Conservation (phyloP, 1,139 yeast genomes). For the Suhomyces bokatorum region DNA sequence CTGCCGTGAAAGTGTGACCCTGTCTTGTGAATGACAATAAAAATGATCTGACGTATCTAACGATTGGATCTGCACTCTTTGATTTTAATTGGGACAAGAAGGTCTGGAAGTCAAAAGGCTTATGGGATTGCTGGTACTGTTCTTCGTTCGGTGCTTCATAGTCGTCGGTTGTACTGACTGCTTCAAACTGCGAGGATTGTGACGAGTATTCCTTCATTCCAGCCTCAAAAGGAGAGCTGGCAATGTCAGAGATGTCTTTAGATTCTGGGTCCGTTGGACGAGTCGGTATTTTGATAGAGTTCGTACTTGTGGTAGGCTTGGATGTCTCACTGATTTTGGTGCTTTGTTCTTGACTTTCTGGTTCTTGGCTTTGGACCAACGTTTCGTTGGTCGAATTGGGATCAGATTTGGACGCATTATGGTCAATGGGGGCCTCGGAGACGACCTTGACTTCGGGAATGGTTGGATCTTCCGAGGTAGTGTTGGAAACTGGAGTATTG, state of each 20-base stretch:
- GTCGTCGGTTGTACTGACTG: background rate
- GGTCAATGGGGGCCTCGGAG: too few relatives aligned
- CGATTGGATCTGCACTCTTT: slow-evolving; percentile 84
- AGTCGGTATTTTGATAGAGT: slow-evolving; percentile 1
- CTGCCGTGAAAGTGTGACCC: slow-evolving; percentile 60
- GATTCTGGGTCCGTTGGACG: background rate
- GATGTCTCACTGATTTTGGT: background rate
- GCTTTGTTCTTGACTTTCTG: background rate
- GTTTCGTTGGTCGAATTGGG: too few relatives aligned
- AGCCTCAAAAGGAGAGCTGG: slow-evolving; percentile 8
- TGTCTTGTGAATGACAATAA: slow-evolving; percentile 71
- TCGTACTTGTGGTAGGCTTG: background rate
- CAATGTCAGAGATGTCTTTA: slow-evolving; percentile 8
- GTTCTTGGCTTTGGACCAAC: background rate
- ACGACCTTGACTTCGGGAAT: too few relatives aligned
- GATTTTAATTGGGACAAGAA: slow-evolving; percentile 72
- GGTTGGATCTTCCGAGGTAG: too few relatives aligned
- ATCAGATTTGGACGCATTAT: too few relatives aligned
- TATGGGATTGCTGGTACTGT: slow-evolving; percentile 42
- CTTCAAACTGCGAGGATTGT: background rate
- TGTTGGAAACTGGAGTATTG: too few relatives aligned
- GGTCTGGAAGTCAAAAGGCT: slow-evolving; percentile 77
- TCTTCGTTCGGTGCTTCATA: slow-evolving; percentile 19
- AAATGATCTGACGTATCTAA: slow-evolving; percentile 80
- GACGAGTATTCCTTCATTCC: slow-evolving; percentile 7